Percentiles rank a stretch among this genome's conserved stretches.
Conservation (phyloP, 208 protist genomes). For the Trypanosoma caninum region DNA sequence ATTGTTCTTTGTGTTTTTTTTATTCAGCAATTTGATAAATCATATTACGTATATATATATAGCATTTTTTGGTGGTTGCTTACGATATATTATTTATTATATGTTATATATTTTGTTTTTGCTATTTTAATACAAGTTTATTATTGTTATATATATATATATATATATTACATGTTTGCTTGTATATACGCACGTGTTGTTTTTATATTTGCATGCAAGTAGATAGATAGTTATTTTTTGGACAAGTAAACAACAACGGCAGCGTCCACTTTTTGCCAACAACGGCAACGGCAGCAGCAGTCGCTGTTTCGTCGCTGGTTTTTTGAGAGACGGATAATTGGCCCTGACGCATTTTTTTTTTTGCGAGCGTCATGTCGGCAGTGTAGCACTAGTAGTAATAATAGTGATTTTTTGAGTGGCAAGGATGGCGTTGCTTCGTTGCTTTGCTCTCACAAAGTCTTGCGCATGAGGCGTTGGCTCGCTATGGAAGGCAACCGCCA, state of each 20-base stretch:
- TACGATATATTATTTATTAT: too few species aligned
- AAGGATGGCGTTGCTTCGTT: neutral
- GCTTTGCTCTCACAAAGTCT: neutral
- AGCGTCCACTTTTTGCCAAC: neutral
- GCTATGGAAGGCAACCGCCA: conserved; percentile 20
- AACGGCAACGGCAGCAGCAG: neutral
- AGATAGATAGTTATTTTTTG: too few species aligned
- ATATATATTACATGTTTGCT: neutral
- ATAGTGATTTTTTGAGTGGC: neutral
- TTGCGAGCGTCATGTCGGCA: neutral
- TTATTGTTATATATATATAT: too few species aligned
- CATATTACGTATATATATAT: too few species aligned
- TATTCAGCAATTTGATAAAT: too few species aligned
- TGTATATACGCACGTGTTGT: neutral
- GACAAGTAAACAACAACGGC: neutral
- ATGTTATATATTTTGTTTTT: too few species aligned
- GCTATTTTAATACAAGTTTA: neutral
- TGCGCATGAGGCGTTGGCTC: conserved; percentile 21
- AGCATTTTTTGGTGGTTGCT: too few species aligned
- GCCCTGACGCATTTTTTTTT: neutral
- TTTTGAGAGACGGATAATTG: neutral
- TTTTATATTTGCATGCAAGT: too few species aligned
- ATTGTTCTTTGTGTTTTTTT: too few species aligned
- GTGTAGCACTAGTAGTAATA: neutral
- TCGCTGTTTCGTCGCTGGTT: neutral